Evolutionary conservation across 441 rosid species (phyloP).

Genomic region (Rhodomyrtus psidioides): DNA sequence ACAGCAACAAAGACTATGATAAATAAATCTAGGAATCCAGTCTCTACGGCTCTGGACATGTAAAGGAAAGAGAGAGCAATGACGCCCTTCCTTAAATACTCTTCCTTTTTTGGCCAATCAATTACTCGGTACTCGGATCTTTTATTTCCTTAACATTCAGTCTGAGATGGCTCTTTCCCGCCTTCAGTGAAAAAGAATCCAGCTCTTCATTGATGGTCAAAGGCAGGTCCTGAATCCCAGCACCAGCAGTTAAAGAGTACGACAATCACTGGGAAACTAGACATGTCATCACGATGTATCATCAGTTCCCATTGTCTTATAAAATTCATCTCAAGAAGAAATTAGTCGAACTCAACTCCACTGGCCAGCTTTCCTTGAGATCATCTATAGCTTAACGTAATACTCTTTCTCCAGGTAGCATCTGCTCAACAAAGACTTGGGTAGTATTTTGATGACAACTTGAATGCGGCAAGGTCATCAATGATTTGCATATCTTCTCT

Average conservation of each 20-base stretch:
- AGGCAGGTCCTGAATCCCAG: neutral
- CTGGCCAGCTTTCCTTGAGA: neutral
- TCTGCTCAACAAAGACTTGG: conserved; percentile 45
- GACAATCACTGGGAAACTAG: neutral
- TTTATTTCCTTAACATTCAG: neutral
- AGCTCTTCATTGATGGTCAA: neutral
- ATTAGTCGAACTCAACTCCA: neutral
- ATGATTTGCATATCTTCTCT: conserved; percentile 31
- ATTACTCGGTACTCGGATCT: neutral
- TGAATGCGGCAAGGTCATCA: conserved; percentile 42
- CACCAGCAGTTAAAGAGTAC: neutral
- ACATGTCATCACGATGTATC: neutral
- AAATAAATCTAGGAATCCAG: neutral
- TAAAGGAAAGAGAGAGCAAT: neutral
- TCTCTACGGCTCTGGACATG: neutral
- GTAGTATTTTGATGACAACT: conserved; percentile 53
- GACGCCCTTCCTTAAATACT: neutral
- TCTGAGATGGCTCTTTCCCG: neutral
- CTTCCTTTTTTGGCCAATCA: neutral
- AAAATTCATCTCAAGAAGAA: neutral
- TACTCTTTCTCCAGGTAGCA: neutral
- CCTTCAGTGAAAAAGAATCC: neutral
- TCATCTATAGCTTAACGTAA: neutral
- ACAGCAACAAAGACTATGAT: neutral
- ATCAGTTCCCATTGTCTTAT: neutral